A percentile compares a stretch with the other conserved stretches of the same genome.
Conservation (phyloP, 2,329 filamentous ascomycete genomes). For the Microthyrium microscopicum region DNA sequence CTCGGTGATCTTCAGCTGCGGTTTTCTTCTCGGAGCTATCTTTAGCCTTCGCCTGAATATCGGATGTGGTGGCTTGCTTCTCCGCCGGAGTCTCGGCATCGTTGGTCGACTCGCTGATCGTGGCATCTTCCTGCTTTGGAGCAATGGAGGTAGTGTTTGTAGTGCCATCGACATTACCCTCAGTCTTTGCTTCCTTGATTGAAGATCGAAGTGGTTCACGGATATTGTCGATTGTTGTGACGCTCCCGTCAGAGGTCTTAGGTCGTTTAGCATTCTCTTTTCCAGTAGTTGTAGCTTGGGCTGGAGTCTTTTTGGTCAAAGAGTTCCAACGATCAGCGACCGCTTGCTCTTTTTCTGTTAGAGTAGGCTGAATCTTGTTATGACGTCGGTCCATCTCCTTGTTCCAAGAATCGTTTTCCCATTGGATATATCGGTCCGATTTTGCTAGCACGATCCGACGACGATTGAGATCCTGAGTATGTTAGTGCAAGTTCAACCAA, state of each 20-base stretch:
- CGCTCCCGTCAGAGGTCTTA: too few relatives aligned
- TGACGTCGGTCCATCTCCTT: conserved; percentile 11
- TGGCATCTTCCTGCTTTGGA: conserved; percentile 10
- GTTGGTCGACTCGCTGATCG: too few relatives aligned
- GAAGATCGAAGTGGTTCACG: not conserved
- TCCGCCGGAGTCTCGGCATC: conserved; percentile 13
- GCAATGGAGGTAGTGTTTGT: conserved; percentile 12
- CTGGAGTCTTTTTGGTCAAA: too few relatives aligned
- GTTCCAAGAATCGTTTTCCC: conserved; percentile 51
- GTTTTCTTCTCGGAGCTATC: not conserved
- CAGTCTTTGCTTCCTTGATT: conserved; percentile 8
- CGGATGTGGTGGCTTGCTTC: not conserved
- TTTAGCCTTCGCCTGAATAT: conserved; percentile 20
- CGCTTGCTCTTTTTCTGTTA: conserved; percentile 20
- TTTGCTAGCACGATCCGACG: conserved; percentile 54
- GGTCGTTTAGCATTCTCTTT: too few relatives aligned
- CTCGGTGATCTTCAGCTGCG: conserved; percentile 49
- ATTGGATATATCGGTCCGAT: conserved; percentile 60
- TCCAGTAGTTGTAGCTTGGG: too few relatives aligned
- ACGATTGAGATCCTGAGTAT: conserved; percentile 56
- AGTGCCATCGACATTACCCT: conserved; percentile 13
- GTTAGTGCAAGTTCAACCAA: too few relatives aligned
- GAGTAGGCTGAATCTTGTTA: conserved; percentile 16
- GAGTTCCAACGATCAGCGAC: too few relatives aligned
- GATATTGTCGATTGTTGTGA: too few relatives aligned